A percentile compares a stretch with the other conserved stretches of the same genome.
Evolutionary conservation across 2,329 filamentous ascomycete genomes (phyloP).

Genomic region (Calonectria multiphialidica): DNA sequence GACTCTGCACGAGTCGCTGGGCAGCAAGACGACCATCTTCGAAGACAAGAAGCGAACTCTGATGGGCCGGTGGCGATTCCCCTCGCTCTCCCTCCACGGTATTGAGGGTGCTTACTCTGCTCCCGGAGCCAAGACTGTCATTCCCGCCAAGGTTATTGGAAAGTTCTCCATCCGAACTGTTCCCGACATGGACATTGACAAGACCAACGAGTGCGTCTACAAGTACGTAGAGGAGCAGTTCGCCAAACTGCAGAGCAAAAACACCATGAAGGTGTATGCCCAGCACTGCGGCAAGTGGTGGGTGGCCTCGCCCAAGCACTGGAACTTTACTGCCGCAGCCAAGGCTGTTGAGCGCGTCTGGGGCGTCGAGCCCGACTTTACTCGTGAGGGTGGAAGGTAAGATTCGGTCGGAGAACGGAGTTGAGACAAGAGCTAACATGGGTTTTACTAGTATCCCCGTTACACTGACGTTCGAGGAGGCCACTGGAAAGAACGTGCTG

Average conservation of each 20-base stretch:
- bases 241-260: conserved; percentile 90
- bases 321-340: conserved; percentile 95
- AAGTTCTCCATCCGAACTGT: conserved; percentile 99
- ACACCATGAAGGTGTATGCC: conserved; percentile 83
- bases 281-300: conserved; percentile 98
- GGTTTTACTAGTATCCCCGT: conserved; percentile 84
- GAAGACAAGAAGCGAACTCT: conserved; percentile 91
- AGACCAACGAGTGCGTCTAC: conserved; percentile 87
- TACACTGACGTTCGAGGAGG: conserved; percentile 96
- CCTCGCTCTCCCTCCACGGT: conserved; percentile 93
- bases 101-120: conserved; percentile 95
- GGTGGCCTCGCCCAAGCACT: conserved; percentile 97
- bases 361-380: conserved; percentile 93
- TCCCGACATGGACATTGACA: conserved; percentile 94
- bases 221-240: conserved; percentile 88
- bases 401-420: conserved; percentile 38
- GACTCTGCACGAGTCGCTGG: conserved; percentile 91
- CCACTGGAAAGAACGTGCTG: conserved; percentile 97
- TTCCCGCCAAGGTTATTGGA: conserved; percentile 96
- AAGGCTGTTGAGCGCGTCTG: conserved; percentile 98
- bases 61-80: conserved; percentile 96
- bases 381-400: conserved; percentile 91
- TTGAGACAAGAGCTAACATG: conserved; percentile 28
- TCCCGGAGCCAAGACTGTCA: conserved; percentile 97
- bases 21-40: conserved; percentile 88